These are phyloP conservation scores for Paradendryphiella salina DNA, from an alignment of 2,329 filamentous ascomycete species.

Conservation along the genomic window DNA sequence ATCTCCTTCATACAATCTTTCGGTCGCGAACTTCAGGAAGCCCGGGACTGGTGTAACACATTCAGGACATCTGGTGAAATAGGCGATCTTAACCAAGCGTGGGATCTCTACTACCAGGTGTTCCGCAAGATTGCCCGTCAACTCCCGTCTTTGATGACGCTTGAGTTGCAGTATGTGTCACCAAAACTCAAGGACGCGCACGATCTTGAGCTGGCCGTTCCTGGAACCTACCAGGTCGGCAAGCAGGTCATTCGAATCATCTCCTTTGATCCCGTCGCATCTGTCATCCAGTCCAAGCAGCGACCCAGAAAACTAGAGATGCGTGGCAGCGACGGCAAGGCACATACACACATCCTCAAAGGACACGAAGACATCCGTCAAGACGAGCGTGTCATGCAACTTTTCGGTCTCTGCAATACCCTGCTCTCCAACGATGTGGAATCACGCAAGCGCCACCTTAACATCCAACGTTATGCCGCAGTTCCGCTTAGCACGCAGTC, in stretches of 20 bases:
- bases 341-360: slow-evolving; percentile 90
- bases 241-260: slow-evolving; percentile 80
- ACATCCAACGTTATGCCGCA: slow-evolving; percentile 94
- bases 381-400: slow-evolving; percentile 98
- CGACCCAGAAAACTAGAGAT: slow-evolving; percentile 86
- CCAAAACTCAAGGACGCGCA: slow-evolving; percentile 85
- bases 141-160: slow-evolving; percentile 84
- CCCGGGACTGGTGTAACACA: slow-evolving; percentile 91
- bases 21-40: slow-evolving; percentile 90
- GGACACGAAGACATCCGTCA: slow-evolving; percentile 99
- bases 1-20: slow-evolving; percentile 98
- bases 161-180: slow-evolving; percentile 96
- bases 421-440: slow-evolving; percentile 91
- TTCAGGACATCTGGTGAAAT: slow-evolving; percentile 88
- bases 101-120: slow-evolving; percentile 98
- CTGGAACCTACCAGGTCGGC: slow-evolving; percentile 85
- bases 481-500: slow-evolving; percentile 97
- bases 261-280: slow-evolving; percentile 86
- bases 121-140: slow-evolving; percentile 95
- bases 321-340: slow-evolving; percentile 83
- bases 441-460: slow-evolving; percentile 94
- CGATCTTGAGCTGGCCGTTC: slow-evolving; percentile 90
- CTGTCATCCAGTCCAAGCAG: slow-evolving; percentile 96
- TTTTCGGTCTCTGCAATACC: slow-evolving; percentile 97
- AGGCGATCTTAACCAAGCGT: slow-evolving; percentile 94